Percentiles rank a stretch among this genome's conserved stretches.
These are phyloP conservation scores for Chrysoporthe austroafricana DNA, from an alignment of 2,329 filamentous ascomycete genomes.

Conservation along the genomic window DNA sequence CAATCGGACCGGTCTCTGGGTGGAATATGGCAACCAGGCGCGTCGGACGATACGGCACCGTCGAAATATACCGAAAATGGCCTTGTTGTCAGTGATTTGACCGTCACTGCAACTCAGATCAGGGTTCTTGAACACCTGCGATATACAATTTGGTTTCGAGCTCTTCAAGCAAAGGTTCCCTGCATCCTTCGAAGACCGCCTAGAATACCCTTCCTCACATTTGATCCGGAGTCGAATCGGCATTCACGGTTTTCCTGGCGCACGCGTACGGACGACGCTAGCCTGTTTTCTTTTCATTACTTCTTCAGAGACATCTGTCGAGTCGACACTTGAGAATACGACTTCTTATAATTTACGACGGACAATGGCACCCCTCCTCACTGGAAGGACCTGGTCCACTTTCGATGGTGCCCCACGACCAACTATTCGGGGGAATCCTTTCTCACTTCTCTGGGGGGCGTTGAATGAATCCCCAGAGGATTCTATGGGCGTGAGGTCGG, in stretches of 20 bases:
- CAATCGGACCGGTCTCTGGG: constrained; percentile 30
- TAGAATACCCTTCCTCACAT: constrained; percentile 24
- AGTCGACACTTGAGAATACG: constrained; percentile 29
- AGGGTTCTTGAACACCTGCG: constrained; percentile 18
- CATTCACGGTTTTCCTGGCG: constrained; percentile 21
- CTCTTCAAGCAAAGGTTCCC: constrained; percentile 6
- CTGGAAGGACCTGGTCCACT: constrained; percentile 25
- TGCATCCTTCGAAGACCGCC: constrained; percentile 20
- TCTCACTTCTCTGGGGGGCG: constrained; percentile 24
- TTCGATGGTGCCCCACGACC: constrained; percentile 29
- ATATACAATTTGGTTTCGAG: constrained; percentile 22
- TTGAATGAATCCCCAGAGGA: constrained; percentile 25
- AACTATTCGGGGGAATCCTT: constrained; percentile 30
- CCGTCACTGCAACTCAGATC: constrained; percentile 8
- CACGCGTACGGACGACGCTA: constrained; percentile 26
- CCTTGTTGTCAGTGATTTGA: constrained; percentile 11
- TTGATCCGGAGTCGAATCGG: constrained; percentile 23
- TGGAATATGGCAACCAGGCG: constrained; percentile 28
- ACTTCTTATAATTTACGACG: constrained; percentile 31
- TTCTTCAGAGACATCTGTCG: constrained; percentile 28
- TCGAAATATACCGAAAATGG: constrained; percentile 8
- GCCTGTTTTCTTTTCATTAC: constrained; percentile 22
- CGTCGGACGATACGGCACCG: constrained; percentile 21
- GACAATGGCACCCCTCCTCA: constrained; percentile 25
- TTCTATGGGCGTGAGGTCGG: constrained; percentile 19